These are phyloP conservation scores for Calycina marina DNA, from an alignment of 2,329 filamentous ascomycete species.

Conservation along the genomic window DNA sequence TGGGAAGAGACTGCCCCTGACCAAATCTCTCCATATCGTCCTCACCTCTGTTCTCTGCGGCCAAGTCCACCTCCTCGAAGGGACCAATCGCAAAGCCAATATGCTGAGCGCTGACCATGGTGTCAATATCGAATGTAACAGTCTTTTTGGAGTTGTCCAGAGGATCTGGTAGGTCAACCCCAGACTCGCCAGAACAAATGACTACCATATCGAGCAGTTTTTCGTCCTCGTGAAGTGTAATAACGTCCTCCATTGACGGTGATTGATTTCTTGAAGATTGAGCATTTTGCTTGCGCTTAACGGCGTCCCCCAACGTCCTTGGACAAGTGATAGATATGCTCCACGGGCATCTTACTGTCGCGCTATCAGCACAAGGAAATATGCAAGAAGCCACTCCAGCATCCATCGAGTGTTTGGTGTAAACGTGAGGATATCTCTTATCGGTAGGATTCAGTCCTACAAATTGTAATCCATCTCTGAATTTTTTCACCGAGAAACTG, in stretches of 20 bases:
- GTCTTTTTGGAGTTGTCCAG: slow-evolving; percentile 72
- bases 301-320: slow-evolving; percentile 68
- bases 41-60: slow-evolving; percentile 69
- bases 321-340: slow-evolving; percentile 78
- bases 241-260: slow-evolving; percentile 21
- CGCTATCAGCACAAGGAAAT: slow-evolving; percentile 87
- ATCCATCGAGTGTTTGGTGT: slow-evolving; percentile 68
- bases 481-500: slow-evolving; percentile 61
- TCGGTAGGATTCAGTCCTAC: slow-evolving; percentile 73
- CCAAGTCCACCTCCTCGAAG: slow-evolving; percentile 80
- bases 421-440: slow-evolving; percentile 76
- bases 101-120: slow-evolving; percentile 69
- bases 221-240: slow-evolving; percentile 54
- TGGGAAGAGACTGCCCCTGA: slow-evolving; percentile 63
- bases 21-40: slow-evolving; percentile 87
- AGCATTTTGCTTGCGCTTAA: slow-evolving; percentile 31
- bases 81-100: slow-evolving; percentile 89
- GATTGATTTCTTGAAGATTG: too few relatives aligned
- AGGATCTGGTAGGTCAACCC: slow-evolving; percentile 67
- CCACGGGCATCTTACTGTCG: slow-evolving; percentile 69
- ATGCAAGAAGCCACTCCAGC: slow-evolving; percentile 71
- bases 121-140: slow-evolving; percentile 66
- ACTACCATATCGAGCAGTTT: slow-evolving; percentile 79
- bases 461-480: slow-evolving; percentile 82
- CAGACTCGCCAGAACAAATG: slow-evolving; percentile 78